These are phyloP conservation scores for Persicaria tinctoria DNA, from an alignment of 148 eudicot species.

Conservation along the genomic window DNA sequence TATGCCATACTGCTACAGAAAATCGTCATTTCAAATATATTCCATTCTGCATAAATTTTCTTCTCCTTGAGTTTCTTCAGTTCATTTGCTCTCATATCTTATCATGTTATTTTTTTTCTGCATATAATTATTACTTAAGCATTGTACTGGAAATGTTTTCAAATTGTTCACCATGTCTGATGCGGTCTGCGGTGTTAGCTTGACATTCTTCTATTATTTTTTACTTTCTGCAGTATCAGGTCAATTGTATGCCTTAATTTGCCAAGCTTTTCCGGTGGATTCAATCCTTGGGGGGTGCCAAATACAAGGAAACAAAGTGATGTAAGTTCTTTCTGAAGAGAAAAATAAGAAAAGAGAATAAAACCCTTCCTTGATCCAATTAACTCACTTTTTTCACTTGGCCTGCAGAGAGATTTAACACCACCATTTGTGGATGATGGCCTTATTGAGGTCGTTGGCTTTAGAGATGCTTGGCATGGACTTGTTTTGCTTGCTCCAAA, in stretches of 20 bases:
- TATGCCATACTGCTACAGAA: background rate
- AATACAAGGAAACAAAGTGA: constrained; percentile 44
- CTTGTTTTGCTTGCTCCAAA: constrained; percentile 73
- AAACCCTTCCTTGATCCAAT: background rate
- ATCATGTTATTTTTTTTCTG: background rate
- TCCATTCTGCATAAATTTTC: background rate
- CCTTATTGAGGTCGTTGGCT: constrained; percentile 84
- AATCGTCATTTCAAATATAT: background rate
- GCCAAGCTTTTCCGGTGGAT: constrained; percentile 97
- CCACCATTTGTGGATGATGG: constrained; percentile 89
- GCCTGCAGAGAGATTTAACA: constrained; percentile 62
- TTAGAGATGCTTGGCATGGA: constrained; percentile 98
- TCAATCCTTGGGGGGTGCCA: constrained; percentile 98
- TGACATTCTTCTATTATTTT: background rate
- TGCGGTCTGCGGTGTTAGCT: background rate
- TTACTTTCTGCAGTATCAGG: constrained; percentile 55
- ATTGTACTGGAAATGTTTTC: background rate
- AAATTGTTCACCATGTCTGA: background rate
- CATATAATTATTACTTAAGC: background rate
- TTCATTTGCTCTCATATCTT: background rate
- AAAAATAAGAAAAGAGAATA: background rate
- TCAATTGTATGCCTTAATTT: constrained; percentile 90
- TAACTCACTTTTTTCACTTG: constrained; percentile 5
- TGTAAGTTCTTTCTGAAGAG: constrained; percentile 27
- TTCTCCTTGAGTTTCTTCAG: background rate